phyloP scores from a whole-genome alignment of 2,329 filamentous ascomycete genomes.

The Xylariaceae sp. region DNA sequence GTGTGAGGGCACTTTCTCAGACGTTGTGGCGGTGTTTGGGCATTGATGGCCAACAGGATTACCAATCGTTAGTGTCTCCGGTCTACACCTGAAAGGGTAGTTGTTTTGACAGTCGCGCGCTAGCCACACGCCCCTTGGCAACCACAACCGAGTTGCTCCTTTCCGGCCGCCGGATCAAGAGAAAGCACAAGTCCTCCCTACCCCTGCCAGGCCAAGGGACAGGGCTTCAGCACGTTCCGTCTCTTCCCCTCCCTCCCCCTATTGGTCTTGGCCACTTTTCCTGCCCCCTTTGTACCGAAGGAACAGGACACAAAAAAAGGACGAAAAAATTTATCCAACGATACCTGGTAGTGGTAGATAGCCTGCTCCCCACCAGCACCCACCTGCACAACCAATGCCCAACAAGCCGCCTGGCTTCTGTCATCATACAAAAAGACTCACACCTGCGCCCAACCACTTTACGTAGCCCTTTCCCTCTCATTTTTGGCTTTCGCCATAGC shows the following conservation, averaged over 20 bases:
- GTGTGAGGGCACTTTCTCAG: conserved; percentile 25
- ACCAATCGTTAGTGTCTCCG: background rate
- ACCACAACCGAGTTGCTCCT: conserved; percentile 3
- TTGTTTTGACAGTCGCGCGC: conserved; percentile 15
- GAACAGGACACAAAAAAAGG: conserved; percentile 5
- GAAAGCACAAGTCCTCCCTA: conserved; percentile 1
- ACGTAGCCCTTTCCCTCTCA: conserved; percentile 20
- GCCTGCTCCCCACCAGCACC: conserved; percentile 1
- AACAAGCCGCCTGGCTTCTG: conserved; percentile 4
- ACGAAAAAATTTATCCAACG: conserved; percentile 12
- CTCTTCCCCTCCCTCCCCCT: conserved; percentile 3
- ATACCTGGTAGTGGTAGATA: too few relatives aligned
- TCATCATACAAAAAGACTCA: conserved; percentile 17
- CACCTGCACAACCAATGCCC: conserved; percentile 10
- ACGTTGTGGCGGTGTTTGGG: conserved; percentile 27
- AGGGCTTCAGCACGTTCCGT: conserved; percentile 10
- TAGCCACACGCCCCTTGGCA: conserved; percentile 5
- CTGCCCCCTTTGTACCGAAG: conserved; percentile 8
- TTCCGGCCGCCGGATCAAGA: conserved; percentile 5
- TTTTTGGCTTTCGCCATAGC: conserved; percentile 30
- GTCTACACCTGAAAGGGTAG: conserved; percentile 8
- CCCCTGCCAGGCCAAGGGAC: conserved; percentile 14
- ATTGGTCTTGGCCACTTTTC: conserved; percentile 4
- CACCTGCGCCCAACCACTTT: conserved; percentile 24
- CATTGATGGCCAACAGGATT: background rate